Percentiles rank a stretch among this genome's conserved stretches.
These are phyloP conservation scores for Astrocystis sublimbata DNA, from an alignment of 495 filamentous ascomycete genomes.

Conservation along the genomic window DNA sequence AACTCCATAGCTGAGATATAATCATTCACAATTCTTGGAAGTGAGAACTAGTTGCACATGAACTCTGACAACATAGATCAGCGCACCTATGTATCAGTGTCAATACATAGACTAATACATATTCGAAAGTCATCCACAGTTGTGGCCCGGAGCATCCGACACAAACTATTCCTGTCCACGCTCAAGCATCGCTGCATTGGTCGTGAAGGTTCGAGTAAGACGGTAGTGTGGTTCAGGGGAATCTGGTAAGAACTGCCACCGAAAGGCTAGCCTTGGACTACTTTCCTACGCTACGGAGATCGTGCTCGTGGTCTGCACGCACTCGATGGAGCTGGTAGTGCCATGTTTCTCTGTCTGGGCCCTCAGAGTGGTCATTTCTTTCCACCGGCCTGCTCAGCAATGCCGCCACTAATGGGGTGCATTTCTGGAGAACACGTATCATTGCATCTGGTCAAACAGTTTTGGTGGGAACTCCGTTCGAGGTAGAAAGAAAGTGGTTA, in stretches of 20 bases:
- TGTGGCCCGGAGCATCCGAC: neutral
- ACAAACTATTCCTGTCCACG: neutral
- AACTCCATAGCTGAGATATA: no score
- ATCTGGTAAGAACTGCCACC: neutral
- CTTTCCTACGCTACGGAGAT: no score
- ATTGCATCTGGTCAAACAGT: neutral
- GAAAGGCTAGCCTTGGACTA: neutral
- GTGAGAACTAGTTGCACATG: neutral
- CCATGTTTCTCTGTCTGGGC: neutral
- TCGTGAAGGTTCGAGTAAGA: neutral
- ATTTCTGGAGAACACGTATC: neutral
- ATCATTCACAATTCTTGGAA: no score
- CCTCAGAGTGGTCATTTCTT: neutral
- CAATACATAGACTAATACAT: neutral
- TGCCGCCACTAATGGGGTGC: neutral
- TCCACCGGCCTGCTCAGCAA: neutral
- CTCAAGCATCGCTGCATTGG: neutral
- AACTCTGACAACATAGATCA: neutral
- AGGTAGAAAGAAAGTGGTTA: neutral
- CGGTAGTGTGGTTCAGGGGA: neutral
- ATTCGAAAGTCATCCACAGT: neutral
- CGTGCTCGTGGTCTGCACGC: neutral
- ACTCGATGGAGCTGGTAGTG: neutral
- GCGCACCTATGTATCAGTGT: neutral
- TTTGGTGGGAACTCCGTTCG: neutral